These are phyloP conservation scores for Sugiyamaella grinbergsii DNA, from an alignment of 1,139 yeast species.

Conservation along the genomic window DNA sequence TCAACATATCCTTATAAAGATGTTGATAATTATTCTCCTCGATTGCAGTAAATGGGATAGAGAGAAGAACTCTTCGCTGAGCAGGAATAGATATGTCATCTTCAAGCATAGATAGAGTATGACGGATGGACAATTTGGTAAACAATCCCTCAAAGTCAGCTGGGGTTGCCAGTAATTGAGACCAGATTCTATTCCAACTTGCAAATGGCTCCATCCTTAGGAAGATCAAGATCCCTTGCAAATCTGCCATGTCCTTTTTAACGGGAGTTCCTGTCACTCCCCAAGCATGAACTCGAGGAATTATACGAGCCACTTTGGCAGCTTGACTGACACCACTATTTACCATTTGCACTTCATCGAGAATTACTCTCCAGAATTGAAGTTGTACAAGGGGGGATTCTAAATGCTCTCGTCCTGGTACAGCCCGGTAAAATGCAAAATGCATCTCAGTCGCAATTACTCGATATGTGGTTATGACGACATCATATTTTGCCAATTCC, in stretches of 20 bases:
- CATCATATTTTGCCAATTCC: slow-evolving; percentile 58
- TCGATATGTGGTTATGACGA: slow-evolving; percentile 79
- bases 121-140: slow-evolving; percentile 62
- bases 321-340: slow-evolving; percentile 72
- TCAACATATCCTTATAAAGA: slow-evolving; percentile 60
- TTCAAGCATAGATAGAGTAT: slow-evolving; percentile 80
- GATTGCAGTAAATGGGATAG: slow-evolving; percentile 74
- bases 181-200: slow-evolving; percentile 37
- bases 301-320: slow-evolving; percentile 73
- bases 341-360: slow-evolving; percentile 96
- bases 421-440: slow-evolving; percentile 70
- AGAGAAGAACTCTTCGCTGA: slow-evolving; percentile 67
- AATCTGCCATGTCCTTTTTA: slow-evolving; percentile 62
- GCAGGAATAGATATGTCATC: slow-evolving; percentile 76
- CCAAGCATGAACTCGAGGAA: slow-evolving; percentile 91
- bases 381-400: slow-evolving; percentile 77
- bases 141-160: slow-evolving; percentile 53
- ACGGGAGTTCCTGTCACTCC: slow-evolving; percentile 97
- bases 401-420: slow-evolving; percentile 29
- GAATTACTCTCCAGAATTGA: slow-evolving; percentile 87
- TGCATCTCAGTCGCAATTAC: slow-evolving; percentile 75
- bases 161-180: slow-evolving; percentile 39
- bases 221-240: slow-evolving; percentile 69
- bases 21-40: slow-evolving; percentile 82
- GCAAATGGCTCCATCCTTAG: slow-evolving; percentile 67